Conservation (phyloP, 1,139 yeast genomes). For the Magnusiomyces fungicola region DNA sequence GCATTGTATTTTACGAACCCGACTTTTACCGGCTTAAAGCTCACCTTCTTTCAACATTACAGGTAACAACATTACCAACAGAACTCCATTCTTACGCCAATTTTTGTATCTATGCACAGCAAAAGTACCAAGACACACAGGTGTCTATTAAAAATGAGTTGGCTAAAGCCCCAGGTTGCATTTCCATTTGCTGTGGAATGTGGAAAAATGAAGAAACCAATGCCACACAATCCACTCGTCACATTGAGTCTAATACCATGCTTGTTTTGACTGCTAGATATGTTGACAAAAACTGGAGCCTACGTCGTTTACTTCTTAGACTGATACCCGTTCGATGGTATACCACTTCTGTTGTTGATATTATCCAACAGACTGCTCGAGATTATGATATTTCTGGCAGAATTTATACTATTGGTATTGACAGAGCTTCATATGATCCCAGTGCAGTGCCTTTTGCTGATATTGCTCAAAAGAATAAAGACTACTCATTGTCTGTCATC, state of each 20-base stretch:
- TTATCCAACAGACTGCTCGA: slow-evolving; percentile 7
- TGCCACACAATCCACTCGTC: slow-evolving; percentile 1
- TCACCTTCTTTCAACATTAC: slow-evolving; percentile 2
- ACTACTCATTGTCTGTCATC: neutral
- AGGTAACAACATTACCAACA: slow-evolving; percentile 3
- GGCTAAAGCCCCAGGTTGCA: slow-evolving; percentile 8
- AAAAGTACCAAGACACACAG: slow-evolving; percentile 12
- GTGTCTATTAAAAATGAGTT: slow-evolving; percentile 12
- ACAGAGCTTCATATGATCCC: neutral
- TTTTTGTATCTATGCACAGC: slow-evolving; percentile 12
- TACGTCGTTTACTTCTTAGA: slow-evolving; percentile 11
- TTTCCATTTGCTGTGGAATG: slow-evolving; percentile 15
- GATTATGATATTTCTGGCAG: slow-evolving; percentile 13
- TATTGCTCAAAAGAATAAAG: too few species aligned
- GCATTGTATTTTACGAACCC: slow-evolving; percentile 6
- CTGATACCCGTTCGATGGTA: slow-evolving; percentile 15
- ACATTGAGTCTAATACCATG: neutral
- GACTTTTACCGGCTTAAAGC: slow-evolving; percentile 2
- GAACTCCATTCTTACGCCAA: slow-evolving; percentile 15
- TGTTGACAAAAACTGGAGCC: slow-evolving; percentile 14
- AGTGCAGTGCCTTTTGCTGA: too few species aligned
- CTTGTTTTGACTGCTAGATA: slow-evolving; percentile 15
- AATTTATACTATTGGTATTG: slow-evolving; percentile 10
- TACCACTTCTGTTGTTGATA: slow-evolving; percentile 12
- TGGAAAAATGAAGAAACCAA: slow-evolving; percentile 13